These are phyloP conservation scores for Gentiana straminea DNA, from an alignment of 257 asterid genomes.

Conservation along the genomic window DNA sequence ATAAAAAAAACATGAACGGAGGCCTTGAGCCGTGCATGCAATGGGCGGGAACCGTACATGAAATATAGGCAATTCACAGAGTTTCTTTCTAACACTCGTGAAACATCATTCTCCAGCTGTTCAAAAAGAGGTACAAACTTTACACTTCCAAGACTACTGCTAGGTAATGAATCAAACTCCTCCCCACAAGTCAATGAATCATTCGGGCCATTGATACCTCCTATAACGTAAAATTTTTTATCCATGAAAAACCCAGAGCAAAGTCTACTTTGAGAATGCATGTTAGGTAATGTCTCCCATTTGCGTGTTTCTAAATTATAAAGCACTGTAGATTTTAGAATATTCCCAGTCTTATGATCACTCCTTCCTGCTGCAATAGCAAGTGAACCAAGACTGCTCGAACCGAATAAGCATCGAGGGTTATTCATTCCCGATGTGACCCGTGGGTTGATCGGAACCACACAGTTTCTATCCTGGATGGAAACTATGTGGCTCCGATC, in stretches of 20 bases:
- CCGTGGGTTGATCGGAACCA: no score
- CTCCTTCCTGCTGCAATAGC: constrained; percentile 78
- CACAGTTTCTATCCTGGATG: no score
- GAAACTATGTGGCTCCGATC: no score
- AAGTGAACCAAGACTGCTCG: constrained; percentile 56
- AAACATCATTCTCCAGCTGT: no score
- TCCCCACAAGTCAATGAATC: constrained; percentile 76
- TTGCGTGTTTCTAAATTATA: constrained; percentile 52
- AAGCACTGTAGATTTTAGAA: constrained; percentile 67
- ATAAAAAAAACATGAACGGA: no score
- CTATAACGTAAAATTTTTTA: constrained; percentile 64
- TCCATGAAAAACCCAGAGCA: constrained; percentile 90
- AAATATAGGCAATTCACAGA: no score
- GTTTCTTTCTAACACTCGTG: no score
- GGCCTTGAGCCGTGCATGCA: no score
- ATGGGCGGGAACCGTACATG: no score
- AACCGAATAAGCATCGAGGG: constrained; percentile 78
- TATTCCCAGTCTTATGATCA: constrained; percentile 50
- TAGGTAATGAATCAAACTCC: constrained; percentile 38
- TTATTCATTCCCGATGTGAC: constrained; percentile 35
- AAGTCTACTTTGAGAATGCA: constrained; percentile 68
- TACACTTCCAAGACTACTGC: no score
- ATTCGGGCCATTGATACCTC: constrained; percentile 69
- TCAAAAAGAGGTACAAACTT: no score
- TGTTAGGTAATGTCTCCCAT: constrained; percentile 77